Percentiles rank a stretch among this genome's conserved stretches.
Evolutionary conservation across 495 filamentous ascomycete genomes (phyloP).

Genomic region (Podospora australis): DNA sequence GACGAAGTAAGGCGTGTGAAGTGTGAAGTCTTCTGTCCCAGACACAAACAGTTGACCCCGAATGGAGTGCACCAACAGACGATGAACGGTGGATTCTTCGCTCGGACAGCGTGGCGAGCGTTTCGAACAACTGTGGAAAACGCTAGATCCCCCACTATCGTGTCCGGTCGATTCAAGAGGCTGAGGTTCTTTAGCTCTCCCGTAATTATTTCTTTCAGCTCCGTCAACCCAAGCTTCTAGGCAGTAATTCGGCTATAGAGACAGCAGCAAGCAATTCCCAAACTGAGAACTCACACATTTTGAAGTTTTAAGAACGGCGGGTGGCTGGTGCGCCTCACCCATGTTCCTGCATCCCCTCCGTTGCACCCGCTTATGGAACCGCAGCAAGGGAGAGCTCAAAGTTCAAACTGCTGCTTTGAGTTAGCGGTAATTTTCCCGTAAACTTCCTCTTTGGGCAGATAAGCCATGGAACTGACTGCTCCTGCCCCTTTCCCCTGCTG

Average conservation of each 20-base stretch:
- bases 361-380: background rate
- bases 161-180: no score
- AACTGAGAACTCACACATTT: no score
- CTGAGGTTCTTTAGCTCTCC: background rate
- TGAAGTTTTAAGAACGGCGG: background rate
- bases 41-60: background rate
- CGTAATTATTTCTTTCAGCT: background rate
- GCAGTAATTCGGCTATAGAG: background rate
- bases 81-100: no score
- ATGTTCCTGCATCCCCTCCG: background rate
- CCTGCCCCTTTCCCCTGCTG: background rate
- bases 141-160: no score
- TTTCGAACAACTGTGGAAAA: background rate
- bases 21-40: background rate
- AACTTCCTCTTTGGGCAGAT: background rate
- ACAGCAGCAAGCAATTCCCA: no score
- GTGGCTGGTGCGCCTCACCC: conserved; percentile 1
- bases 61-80: background rate
- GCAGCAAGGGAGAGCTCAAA: no score
- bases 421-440: no score
- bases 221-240: background rate
- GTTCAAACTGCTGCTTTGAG: no score
- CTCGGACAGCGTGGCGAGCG: background rate
- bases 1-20: no score
- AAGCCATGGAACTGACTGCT: background rate